These are phyloP conservation scores for Fusarium stilboides DNA, from an alignment of 2,329 filamentous ascomycete genomes.

Conservation along the genomic window DNA sequence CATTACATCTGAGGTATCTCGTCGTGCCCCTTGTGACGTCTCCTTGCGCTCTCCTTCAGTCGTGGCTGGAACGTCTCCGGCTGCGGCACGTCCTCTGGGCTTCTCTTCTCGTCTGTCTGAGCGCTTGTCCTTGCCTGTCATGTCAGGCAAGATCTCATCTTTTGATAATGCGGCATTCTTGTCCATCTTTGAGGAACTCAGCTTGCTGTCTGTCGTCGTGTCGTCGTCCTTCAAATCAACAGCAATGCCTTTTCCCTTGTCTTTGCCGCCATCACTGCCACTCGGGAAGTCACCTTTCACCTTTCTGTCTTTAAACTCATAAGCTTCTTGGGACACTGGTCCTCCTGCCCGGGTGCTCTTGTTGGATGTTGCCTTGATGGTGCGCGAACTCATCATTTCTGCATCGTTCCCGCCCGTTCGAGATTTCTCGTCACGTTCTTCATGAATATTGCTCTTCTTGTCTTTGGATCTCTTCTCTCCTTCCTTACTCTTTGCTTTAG, in stretches of 20 bases:
- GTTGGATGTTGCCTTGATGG: neutral
- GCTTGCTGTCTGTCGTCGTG: slow-evolving; percentile 8
- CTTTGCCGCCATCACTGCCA: slow-evolving; percentile 22
- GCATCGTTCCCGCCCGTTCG: slow-evolving; percentile 2
- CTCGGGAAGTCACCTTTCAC: slow-evolving; percentile 52
- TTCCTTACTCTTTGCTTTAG: slow-evolving; percentile 56
- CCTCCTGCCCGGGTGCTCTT: slow-evolving; percentile 51
- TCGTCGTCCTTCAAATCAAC: slow-evolving; percentile 17
- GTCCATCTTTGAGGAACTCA: slow-evolving; percentile 3
- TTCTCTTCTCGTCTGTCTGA: slow-evolving; percentile 14
- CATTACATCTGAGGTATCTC: slow-evolving; percentile 49
- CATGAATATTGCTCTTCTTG: neutral
- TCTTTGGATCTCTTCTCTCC: slow-evolving; percentile 13
- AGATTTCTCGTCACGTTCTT: neutral
- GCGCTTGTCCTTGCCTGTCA: slow-evolving; percentile 17
- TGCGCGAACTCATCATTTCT: neutral
- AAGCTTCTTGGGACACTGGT: slow-evolving; percentile 9
- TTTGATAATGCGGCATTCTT: slow-evolving; percentile 1
- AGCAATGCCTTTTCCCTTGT: slow-evolving; percentile 17
- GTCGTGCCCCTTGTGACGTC: slow-evolving; percentile 37
- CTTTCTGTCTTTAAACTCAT: slow-evolving; percentile 1
- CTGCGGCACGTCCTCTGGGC: slow-evolving; percentile 12
- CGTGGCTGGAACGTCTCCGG: slow-evolving; percentile 40
- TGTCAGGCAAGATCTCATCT: slow-evolving; percentile 6
- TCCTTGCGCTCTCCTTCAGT: slow-evolving; percentile 46